Evolutionary conservation across 768 basidiomycete genomes (phyloP), one percentile per base, ranked within the genome.

Genomic region (Cystobasidium onofrii): DNA sequence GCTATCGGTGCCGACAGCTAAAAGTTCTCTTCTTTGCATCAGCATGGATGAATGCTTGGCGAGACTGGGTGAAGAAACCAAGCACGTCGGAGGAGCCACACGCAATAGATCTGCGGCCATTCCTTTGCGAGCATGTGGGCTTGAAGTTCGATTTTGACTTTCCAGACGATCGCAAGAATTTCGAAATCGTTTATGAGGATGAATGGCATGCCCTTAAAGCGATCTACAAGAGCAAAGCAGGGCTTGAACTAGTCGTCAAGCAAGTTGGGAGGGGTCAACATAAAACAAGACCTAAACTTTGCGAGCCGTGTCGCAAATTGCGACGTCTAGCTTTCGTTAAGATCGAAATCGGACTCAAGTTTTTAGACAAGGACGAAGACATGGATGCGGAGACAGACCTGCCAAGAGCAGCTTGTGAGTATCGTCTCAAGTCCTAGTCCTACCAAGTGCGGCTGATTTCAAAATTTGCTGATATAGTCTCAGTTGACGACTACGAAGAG

Each of bases 201-300:
- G 69, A 71, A 25, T 71, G 69, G 69, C 23, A 55, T 9, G 69
- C 52, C 12, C 39, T 71, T 23, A 31, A 20, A n/a, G 3, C 9
- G 23, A 39, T 27, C n/a, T 71, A 71, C 17, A 52, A 4, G 23
- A 27, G 23, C 25, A 60, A 60, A 23, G 13, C 17, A 12, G 33
- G 33, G 12, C 15, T 60, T 12, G 13, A 60, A 13, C 4, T 60
- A 13, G 2, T 15, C 6, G 57, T 60, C 33, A 29, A 27, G 25
- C 17, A 34, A 6, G 25, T 23, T 4, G 13, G 23, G 25, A 34
- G 27, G 23, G 57, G 57, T 34, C 25, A 20, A 4, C 6, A 27
- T 27, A 27, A 29, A 20, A 60, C 57, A 27, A 34, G 15, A 12
- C 57, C 57, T 4, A 7, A 9, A 12, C 7, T 34, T 1, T 60